Base-by-base conservation (phyloP, 345 rosid genomes). In the Leavenworthia alabamica region DNA sequence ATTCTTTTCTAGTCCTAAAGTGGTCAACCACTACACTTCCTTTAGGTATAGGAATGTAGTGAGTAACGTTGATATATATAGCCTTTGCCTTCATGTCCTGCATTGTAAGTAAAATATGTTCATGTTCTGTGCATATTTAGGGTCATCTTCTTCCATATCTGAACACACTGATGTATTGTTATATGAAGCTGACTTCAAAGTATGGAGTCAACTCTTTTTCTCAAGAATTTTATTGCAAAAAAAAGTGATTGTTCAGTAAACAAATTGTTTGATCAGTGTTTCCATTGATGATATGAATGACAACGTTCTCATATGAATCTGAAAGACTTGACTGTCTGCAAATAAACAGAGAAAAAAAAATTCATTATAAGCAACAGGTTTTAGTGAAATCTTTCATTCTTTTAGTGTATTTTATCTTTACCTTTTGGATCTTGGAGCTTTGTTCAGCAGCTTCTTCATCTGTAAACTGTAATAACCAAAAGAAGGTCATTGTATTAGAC, bases 241-340 rank as follows among this genome's bases (percentile, higher is more conserved):
- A 41, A 36, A 51, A 28, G 41, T 53, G 55, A 24, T 52, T 60
- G 41, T 52, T 60, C 27, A 19, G 56, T 61, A 69, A 44, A 54
- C 56, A 60, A 27, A 61, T 53, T 69, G 42, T 53, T 44, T 61
- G 56, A 60, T 60, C 47, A 51, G 22, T 27, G 48, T 16, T 33
- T 51, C 24, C 23, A 7, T 2, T 43, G 17, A 68, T 60, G 56
- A 35, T 44, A 29, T 28, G 36, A 27, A 36, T 45, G 58, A 31
- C 52, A 62, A 22, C 22, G 22, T 55, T 42, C 66, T 89, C 82
- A 86, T 19, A 66, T 81, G 73, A 92, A 89, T 61, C 39, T 78
- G 82, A 86, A 89, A 64, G 98, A 89, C 44, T 82, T 68, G 62
- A 89, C 84, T 20, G 73, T 79, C 96, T 92, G 86, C 77, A 75